These are phyloP conservation scores for Claviceps sp. DNA, from an alignment of 2,329 filamentous ascomycete species.

Conservation along the genomic window DNA sequence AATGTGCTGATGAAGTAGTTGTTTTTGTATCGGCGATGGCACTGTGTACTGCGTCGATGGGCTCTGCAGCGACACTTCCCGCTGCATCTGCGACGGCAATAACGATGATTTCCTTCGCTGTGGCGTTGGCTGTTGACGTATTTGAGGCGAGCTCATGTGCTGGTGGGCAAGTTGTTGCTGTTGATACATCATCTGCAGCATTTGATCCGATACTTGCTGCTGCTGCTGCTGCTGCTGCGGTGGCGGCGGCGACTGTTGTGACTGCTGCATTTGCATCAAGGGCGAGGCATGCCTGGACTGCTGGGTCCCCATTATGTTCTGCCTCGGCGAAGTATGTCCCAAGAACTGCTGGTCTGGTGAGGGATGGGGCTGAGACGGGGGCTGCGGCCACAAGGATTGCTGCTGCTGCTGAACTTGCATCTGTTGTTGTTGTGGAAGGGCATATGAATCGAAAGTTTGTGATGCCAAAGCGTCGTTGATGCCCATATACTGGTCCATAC, in stretches of 20 bases:
- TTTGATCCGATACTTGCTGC: constrained; percentile 4
- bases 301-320: constrained; percentile 1
- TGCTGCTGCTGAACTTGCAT: constrained; percentile 2
- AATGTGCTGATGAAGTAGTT: constrained; percentile 15
- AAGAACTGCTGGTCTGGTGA: constrained; percentile 5
- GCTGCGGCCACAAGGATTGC: constrained; percentile 5
- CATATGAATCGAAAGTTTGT: constrained; percentile 10
- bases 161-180: constrained; percentile 9
- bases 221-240: constrained; percentile 5
- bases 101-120: constrained; percentile 5
- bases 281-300: constrained; percentile 5
- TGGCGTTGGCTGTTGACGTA: constrained; percentile 11
- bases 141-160: constrained; percentile 6
- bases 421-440: constrained; percentile 10
- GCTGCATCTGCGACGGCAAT: constrained; percentile 8
- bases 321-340: constrained; percentile 4
- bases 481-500: constrained; percentile 1
- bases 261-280: background rate
- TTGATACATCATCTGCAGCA: constrained; percentile 7
- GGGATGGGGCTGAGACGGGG: constrained; percentile 10
- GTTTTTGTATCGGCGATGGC: constrained; percentile 9
- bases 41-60: constrained; percentile 5
- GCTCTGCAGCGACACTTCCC: constrained; percentile 7
- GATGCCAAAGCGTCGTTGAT: background rate
- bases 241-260: constrained; percentile 3